Evolutionary conservation across 441 rosid genomes (phyloP), one percentile per base, ranked within the genome.

Genomic region (Adansonia madagascariensis): DNA sequence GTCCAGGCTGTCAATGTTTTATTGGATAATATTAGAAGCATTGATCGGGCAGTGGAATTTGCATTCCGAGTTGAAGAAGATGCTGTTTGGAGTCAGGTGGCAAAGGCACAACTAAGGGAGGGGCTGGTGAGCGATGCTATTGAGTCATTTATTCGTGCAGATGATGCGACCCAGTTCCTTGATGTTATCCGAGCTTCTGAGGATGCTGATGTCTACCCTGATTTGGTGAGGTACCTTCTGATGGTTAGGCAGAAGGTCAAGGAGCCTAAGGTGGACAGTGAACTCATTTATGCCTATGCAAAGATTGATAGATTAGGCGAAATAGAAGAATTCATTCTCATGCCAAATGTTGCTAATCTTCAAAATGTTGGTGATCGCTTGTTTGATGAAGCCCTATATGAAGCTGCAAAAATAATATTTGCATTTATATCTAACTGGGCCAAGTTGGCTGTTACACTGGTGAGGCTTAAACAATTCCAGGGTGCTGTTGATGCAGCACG

Each of bases 401-500:
- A 97, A 86, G 98, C 99, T 78, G 99, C 99, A 56, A 97, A 94
- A 79, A 97, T 94, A 75, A 93, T 97, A 41, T 97, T 87, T 84
- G 92, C 98, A 22, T 97, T 97, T 85, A 92, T 91, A 82, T 94
- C 99, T 15, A 97, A 97, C 87, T 97, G 99, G 99, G 98, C 95
- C 82, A 97, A 97, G 88, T 82, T 97, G 89, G 98, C 99, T 24
- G 84, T 88, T 80, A 94, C 99, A 4, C 94, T 97, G 75, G 98
- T 97, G 79, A 93, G 89, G 89, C 89, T 97, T 76, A 85, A 89
- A 70, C 99, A 97, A 82, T 97, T 92, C 87, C 99, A 97, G 85
- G 91, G 98, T 78, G 99, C 99, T 75, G 98, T 94, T 78, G 99
- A 97, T 83, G 99, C 99, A 52, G 98, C 99, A 77, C 87, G 99